Evolutionary conservation across 2,329 filamentous ascomycete genomes (phyloP), one percentile per base, ranked within the genome.

Genomic region (Diaporthe sp.): DNA sequence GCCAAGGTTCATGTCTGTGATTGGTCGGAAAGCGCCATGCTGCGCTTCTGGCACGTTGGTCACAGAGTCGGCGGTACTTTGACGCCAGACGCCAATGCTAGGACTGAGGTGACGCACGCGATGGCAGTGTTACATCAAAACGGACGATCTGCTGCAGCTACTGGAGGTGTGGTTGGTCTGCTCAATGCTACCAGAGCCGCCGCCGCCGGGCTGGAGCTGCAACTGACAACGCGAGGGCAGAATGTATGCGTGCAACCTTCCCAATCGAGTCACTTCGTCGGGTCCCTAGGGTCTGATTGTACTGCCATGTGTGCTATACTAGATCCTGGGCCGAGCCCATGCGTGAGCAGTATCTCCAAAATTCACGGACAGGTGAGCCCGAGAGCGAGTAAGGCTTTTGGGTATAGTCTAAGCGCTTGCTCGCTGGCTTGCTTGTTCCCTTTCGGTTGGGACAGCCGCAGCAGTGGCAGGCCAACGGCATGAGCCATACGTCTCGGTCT

Each of bases 61-160:
- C 70, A 72, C 70, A 72, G 53, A 28, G n/a, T 34, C 34, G 46
- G 46, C 72, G 4, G 73, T 34, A 15, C 28, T 57, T 72, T 72
- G 73, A 62, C 75, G 72, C 73, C 68, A 72, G 53, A 58, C 71
- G 65, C 72, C 42, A 12, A n/a, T 59, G 65, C 53, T 39, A 51
- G 42, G 31, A 25, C 51, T 65, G 25, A 17, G 15, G 17, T 31
- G 19, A 37, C 15, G 67, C 61, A 76, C 39, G 68, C 68, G 62
- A 62, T 31, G 68, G 49, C 44, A 71, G 65, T 72, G 53, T 67
- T 73, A 44, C 75, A 73, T 75, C 25, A 42, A 58, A 53, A 39
- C 12, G 19, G 55, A 62, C 61, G 42, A 55, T n/a, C 28, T 46
- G 5, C 44, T 68, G 46, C 57, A 31, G 51, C 53, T 53, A 42